Conservation (phyloP, 306 rosid genomes). For the Fagus sylvatica region DNA sequence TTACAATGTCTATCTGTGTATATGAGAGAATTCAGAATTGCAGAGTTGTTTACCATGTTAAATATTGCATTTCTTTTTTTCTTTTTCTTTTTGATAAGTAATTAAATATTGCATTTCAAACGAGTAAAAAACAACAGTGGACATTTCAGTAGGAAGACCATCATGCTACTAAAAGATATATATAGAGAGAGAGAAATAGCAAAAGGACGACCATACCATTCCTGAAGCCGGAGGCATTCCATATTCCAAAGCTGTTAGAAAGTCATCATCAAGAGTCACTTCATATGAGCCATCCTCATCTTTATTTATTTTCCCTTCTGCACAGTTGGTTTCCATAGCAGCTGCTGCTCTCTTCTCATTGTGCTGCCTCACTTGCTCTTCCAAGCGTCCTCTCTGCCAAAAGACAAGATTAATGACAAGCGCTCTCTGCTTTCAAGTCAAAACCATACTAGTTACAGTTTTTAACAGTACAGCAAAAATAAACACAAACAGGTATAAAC, state of each 20-base stretch:
- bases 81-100: too few species aligned
- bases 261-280: conserved; percentile 92
- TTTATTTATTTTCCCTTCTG: conserved; percentile 37
- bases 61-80: neutral
- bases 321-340: conserved; percentile 27
- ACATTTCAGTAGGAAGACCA: too few species aligned
- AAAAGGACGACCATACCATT: conserved; percentile 60
- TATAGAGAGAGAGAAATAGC: neutral
- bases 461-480: neutral
- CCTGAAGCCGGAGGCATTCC: conserved; percentile 99
- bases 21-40: neutral
- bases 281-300: conserved; percentile 69
- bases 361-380: conserved; percentile 88
- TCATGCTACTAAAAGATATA: too few species aligned
- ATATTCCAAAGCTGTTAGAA: conserved; percentile 90
- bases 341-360: conserved; percentile 65
- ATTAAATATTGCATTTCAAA: too few species aligned
- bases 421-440: conserved; percentile 18
- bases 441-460: neutral
- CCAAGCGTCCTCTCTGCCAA: conserved; percentile 80
- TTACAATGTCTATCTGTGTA: neutral
- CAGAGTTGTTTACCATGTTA: neutral
- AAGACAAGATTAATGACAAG: conserved; percentile 20
- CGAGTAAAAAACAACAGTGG: too few species aligned
- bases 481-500: neutral